Percentiles rank a stretch among this genome's conserved stretches.
These are phyloP conservation scores for Malassezia equina DNA, from an alignment of 1,284 basidiomycete species.

Conservation along the genomic window DNA sequence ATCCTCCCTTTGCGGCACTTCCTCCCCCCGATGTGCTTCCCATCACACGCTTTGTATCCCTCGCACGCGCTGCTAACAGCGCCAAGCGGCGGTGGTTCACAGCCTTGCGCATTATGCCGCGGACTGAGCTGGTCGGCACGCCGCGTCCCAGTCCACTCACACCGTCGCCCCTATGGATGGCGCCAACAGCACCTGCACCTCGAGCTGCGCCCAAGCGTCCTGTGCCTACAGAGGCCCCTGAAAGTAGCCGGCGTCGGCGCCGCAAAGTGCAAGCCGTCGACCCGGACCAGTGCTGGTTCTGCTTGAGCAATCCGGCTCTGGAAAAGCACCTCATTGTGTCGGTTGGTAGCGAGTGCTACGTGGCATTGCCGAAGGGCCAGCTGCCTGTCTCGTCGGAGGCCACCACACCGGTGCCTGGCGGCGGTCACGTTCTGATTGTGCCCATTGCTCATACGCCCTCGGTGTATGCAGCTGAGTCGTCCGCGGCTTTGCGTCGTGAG, in stretches of 20 bases:
- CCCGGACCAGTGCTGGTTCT: slow-evolving; percentile 46
- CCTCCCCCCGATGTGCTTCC: background rate
- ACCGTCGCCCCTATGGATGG: slow-evolving; percentile 14
- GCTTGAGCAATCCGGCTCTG: slow-evolving; percentile 36
- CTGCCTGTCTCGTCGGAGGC: slow-evolving; percentile 19
- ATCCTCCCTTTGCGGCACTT: slow-evolving; percentile 14
- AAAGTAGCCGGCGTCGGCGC: background rate
- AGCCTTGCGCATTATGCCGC: slow-evolving; percentile 19
- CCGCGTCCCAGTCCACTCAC: slow-evolving; percentile 19
- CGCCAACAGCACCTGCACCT: background rate
- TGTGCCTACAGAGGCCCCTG: background rate
- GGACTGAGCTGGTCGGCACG: background rate
- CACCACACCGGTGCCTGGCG: slow-evolving; percentile 25
- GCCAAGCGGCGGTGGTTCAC: slow-evolving; percentile 42
- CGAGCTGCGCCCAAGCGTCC: background rate
- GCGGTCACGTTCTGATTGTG: slow-evolving; percentile 36
- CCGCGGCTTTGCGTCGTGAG: slow-evolving; percentile 15
- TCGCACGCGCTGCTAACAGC: slow-evolving; percentile 35
- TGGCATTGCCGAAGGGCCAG: slow-evolving; percentile 39
- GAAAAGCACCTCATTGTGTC: slow-evolving; percentile 37
- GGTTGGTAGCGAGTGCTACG: slow-evolving; percentile 32
- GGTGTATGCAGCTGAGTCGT: slow-evolving; percentile 3
- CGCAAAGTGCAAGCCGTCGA: slow-evolving; percentile 26
- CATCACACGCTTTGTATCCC: slow-evolving; percentile 34
- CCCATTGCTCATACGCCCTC: slow-evolving; percentile 29